These are phyloP conservation scores for Podospora pseudoanserina DNA, from an alignment of 495 filamentous ascomycete genomes.

Conservation along the genomic window DNA sequence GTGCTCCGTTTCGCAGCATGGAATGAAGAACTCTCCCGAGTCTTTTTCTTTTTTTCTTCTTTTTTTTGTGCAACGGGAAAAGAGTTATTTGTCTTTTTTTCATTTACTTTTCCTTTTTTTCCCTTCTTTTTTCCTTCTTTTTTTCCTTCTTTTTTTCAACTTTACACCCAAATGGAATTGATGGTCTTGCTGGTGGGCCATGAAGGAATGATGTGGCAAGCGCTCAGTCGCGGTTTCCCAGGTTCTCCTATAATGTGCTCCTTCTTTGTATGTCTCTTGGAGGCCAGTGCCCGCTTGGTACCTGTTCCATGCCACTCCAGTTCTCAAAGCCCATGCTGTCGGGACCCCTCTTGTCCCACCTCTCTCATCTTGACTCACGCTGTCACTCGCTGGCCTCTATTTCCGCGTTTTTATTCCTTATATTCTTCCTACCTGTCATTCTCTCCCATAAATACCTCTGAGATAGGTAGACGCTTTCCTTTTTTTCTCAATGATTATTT, in stretches of 20 bases:
- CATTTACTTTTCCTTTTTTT: no score
- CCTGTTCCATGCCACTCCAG: neutral
- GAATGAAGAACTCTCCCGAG: no score
- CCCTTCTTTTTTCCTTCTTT: no score
- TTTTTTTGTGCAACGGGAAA: no score
- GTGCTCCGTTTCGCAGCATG: no score
- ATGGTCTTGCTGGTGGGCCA: no score
- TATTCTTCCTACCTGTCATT: neutral
- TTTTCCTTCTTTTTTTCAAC: no score
- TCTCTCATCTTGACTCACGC: neutral
- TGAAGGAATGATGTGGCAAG: no score
- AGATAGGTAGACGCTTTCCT: neutral
- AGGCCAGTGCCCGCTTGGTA: neutral
- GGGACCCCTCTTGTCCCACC: neutral
- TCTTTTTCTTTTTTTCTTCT: no score
- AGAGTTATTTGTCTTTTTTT: no score
- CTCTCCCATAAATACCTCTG: neutral
- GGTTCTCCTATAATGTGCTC: neutral
- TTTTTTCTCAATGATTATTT: neutral
- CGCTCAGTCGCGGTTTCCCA: no score
- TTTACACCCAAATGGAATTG: no score
- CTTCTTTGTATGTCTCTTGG: neutral
- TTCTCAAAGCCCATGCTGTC: neutral
- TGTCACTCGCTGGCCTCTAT: neutral
- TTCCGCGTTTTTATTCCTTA: neutral